Conservation (phyloP, 192 early-diverging fungal genomes). For the Backusella macrospora region DNA sequence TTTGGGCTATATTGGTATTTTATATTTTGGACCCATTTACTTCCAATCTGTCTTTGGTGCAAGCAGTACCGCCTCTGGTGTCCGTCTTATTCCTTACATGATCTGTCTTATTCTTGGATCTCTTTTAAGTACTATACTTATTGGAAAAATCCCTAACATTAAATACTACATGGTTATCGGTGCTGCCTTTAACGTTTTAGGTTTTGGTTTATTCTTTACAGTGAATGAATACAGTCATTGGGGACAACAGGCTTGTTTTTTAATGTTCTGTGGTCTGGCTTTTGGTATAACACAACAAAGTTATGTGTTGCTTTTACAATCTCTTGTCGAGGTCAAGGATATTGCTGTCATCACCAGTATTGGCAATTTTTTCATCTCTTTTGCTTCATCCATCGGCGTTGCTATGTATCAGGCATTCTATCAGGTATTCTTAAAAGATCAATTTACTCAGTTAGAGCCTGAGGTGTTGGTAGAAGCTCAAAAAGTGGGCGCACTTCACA, state of each 20-base stretch:
- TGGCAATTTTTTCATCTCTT: slow-evolving; percentile 27
- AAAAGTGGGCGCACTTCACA: slow-evolving; percentile 14
- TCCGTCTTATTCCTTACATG: slow-evolving; percentile 63
- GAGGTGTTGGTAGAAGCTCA: slow-evolving; percentile 26
- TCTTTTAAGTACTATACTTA: slow-evolving; percentile 54
- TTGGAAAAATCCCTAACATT: slow-evolving; percentile 54
- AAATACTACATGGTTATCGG: slow-evolving; percentile 52
- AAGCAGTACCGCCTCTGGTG: slow-evolving; percentile 52
- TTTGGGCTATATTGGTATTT: slow-evolving; percentile 55
- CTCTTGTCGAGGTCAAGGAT: slow-evolving; percentile 43
- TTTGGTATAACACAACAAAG: slow-evolving; percentile 63
- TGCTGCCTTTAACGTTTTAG: slow-evolving; percentile 48
- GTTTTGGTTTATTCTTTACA: slow-evolving; percentile 53
- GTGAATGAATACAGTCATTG: slow-evolving; percentile 46
- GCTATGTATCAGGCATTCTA: slow-evolving; percentile 32
- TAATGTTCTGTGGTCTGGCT: slow-evolving; percentile 52
- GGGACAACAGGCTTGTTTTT: slow-evolving; percentile 51
- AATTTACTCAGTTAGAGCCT: slow-evolving; percentile 14
- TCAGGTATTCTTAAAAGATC: not conserved
- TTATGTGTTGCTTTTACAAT: slow-evolving; percentile 46
- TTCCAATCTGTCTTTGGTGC: slow-evolving; percentile 60
- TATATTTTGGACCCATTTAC: slow-evolving; percentile 66
- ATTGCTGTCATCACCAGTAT: slow-evolving; percentile 55
- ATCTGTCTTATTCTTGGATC: slow-evolving; percentile 54
- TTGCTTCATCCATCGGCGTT: slow-evolving; percentile 27